Evolutionary conservation across 768 basidiomycete species (phyloP).

Genomic region (Trametes cinnabarina): DNA sequence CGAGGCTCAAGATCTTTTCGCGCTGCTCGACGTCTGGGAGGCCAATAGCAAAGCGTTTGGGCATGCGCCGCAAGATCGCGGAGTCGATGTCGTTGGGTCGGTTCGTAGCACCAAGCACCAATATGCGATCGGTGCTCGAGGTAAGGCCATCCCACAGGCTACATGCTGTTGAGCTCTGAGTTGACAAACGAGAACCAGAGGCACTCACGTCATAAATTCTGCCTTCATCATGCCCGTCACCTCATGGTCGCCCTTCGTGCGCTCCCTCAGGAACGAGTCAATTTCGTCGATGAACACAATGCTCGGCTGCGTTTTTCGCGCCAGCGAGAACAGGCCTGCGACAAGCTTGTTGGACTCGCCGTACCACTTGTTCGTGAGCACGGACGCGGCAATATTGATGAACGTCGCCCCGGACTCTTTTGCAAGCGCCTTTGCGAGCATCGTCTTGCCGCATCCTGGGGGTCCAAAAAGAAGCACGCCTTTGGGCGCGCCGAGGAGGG

Average conservation of each 20-base stretch:
- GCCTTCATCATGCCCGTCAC: slow-evolving; percentile 99
- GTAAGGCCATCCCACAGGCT: slow-evolving; percentile 95
- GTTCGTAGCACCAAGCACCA: slow-evolving; percentile 95
- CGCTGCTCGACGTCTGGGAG: slow-evolving; percentile 80
- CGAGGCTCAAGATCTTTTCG: slow-evolving; percentile 78
- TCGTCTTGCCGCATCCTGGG: slow-evolving; percentile 98
- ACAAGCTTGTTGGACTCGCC: slow-evolving; percentile 95
- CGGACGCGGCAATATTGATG: slow-evolving; percentile 80
- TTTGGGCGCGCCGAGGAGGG: slow-evolving; percentile 88
- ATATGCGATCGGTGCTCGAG: slow-evolving; percentile 75
- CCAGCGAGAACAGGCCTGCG: slow-evolving; percentile 89
- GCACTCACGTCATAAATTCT: slow-evolving; percentile 83
- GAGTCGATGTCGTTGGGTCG: slow-evolving; percentile 89
- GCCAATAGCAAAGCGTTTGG: slow-evolving; percentile 87
- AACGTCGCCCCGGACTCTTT: slow-evolving; percentile 98
- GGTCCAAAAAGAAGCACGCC: slow-evolving; percentile 95
- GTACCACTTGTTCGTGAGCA: slow-evolving; percentile 80
- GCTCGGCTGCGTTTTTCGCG: slow-evolving; percentile 87
- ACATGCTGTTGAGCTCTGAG: neutral
- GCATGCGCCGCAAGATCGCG: slow-evolving; percentile 93
- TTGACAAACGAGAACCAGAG: neutral
- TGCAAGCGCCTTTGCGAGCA: slow-evolving; percentile 98
- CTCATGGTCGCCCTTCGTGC: slow-evolving; percentile 89
- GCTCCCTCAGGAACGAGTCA: slow-evolving; percentile 89
- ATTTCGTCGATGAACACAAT: slow-evolving; percentile 99